Base-by-base conservation (phyloP, 106 monocot genomes). In the Ottelia alismoides region DNA sequence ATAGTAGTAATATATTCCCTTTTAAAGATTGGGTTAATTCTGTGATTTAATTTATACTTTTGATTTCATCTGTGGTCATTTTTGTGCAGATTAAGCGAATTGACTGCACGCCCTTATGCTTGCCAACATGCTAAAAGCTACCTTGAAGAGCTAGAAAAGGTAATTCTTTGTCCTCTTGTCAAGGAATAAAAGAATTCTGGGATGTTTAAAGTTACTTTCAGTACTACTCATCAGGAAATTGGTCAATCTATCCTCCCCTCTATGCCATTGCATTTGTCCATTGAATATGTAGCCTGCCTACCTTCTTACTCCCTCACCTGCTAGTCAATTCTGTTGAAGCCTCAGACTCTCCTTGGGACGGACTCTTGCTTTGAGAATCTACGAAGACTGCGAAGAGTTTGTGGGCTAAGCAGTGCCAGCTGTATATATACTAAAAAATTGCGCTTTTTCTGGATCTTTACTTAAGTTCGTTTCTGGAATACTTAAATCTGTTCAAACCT, bases 91-190 rank as follows among this genome's bases (percentile, higher is more conserved):
- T 74, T 82, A 72, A 76, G 45, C 12, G 98, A 99, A 68, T 54
- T 86, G 31, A 83, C 44, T 56, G 79, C 85, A 30, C 61, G 85
- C n/a, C 98, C 98, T 30, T 55, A 30, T 70, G 82, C 90, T 45
- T 76, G 57, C 61, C 80, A 83, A 72, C 60, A 80, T 75, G 85
- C 90, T 72, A 79, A 51, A 44, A 47, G 21, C 11, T 91, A 99
- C 55, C 75, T 91, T 5, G 35, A 9, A 57, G 90, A 78, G 57
- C 32, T 91, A 50, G 61, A 72, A 62, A 86, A 80, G 90, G 98
- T 99, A 76, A 25, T 2, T 14, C 10, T 43, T 43, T 43, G 16
- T 43, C 16, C 40, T 43, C 40, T 43, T 43, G 16, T 46, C 3
- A 2, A 35, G 20, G 0, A 6, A 1, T 9, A 21, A 56, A n/a